phyloP scores from a whole-genome alignment of 2,329 filamentous ascomycete genomes.

The Xylaria sp. region DNA sequence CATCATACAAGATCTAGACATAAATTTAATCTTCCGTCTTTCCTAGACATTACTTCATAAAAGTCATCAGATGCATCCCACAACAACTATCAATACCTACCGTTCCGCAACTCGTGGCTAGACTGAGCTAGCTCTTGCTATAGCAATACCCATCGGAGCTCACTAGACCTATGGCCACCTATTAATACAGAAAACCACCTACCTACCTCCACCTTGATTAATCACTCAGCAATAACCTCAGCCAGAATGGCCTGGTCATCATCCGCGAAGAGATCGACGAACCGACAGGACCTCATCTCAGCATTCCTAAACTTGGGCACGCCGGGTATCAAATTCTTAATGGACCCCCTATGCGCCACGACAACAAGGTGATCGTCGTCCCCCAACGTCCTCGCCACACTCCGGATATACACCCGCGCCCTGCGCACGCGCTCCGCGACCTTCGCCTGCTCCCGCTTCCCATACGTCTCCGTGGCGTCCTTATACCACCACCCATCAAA shows the following conservation, averaged over 20 bases:
- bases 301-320: not conserved
- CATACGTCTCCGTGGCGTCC: not conserved
- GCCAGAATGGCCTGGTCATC: not conserved
- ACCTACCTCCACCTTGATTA: too few species aligned
- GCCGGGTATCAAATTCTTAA: not conserved
- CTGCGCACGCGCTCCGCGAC: not conserved
- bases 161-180: too few species aligned
- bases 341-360: conserved; percentile 10
- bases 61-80: too few species aligned
- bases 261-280: not conserved
- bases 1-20: too few species aligned
- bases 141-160: too few species aligned
- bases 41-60: too few species aligned
- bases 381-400: not conserved
- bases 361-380: conserved; percentile 24
- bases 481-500: not conserved
- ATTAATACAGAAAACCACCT: too few species aligned
- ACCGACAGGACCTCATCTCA: not conserved
- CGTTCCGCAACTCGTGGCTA: too few species aligned
- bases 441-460: not conserved
- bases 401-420: conserved; percentile 1
- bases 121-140: too few species aligned
- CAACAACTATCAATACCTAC: too few species aligned
- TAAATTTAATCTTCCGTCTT: too few species aligned
- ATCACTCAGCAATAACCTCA: conserved; percentile 1